These are phyloP conservation scores for Colletotrichum godetiae DNA, from an alignment of 2,329 filamentous ascomycete genomes.

Conservation along the genomic window DNA sequence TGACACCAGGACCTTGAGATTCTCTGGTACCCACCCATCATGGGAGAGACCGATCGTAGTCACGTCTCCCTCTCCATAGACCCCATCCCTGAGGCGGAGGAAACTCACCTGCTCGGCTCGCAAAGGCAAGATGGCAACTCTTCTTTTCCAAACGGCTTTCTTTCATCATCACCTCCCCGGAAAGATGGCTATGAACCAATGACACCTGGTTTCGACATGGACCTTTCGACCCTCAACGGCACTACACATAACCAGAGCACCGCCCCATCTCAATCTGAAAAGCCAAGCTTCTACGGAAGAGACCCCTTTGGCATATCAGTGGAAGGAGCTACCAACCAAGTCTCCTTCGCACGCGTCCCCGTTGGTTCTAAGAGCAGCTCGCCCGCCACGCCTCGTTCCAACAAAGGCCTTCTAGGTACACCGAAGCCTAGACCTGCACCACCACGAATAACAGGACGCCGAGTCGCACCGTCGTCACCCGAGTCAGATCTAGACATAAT, in stretches of 20 bases:
- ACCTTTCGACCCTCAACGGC: conserved; percentile 19
- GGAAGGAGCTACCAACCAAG: not conserved
- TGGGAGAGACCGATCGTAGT: conserved; percentile 2
- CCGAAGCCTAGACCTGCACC: not conserved
- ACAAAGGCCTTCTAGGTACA: not conserved
- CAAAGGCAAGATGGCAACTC: not conserved
- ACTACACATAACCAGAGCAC: conserved; percentile 8
- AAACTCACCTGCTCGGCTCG: conserved; percentile 2
- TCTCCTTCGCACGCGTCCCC: conserved; percentile 21
- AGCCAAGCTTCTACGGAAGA: not conserved
- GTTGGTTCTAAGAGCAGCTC: conserved; percentile 34
- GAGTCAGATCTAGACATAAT: conserved; percentile 13
- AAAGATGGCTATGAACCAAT: conserved; percentile 25
- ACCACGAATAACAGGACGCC: not conserved
- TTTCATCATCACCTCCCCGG: conserved; percentile 21
- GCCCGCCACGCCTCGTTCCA: conserved; percentile 9
- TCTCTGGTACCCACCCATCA: not conserved
- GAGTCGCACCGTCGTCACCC: not conserved
- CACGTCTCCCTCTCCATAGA: conserved; percentile 13
- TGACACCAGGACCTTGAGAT: not conserved
- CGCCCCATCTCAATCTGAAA: not conserved
- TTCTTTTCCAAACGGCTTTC: not conserved
- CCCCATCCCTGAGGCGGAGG: conserved; percentile 23
- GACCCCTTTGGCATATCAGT: conserved; percentile 2
- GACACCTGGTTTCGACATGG: conserved; percentile 15